Conservation (phyloP, 495 filamentous ascomycete species). For the Aspergillus kassunensis region DNA sequence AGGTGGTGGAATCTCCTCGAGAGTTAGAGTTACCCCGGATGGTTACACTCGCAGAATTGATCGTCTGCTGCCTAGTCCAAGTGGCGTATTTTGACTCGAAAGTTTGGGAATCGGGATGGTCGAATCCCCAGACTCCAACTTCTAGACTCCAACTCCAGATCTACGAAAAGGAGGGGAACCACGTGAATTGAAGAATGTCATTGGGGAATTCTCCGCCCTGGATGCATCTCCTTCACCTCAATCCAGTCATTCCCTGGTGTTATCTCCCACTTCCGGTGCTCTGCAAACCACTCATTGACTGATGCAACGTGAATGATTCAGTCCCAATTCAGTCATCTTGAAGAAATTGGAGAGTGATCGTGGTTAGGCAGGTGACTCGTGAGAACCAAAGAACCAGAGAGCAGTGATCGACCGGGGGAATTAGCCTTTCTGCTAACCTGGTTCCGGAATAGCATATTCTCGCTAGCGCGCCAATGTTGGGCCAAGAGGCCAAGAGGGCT, state of each 20-base stretch:
- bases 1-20: not conserved
- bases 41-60: too few species aligned
- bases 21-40: too few species aligned
- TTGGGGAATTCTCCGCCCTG: not conserved
- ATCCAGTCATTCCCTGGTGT: too few species aligned
- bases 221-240: not conserved
- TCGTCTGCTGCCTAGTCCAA: too few species aligned
- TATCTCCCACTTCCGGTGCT: not conserved
- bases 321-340: not conserved
- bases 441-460: not conserved
- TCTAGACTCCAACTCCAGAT: not conserved
- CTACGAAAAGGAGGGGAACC: not conserved
- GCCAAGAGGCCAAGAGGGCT: not conserved
- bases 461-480: not conserved
- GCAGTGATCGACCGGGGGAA: not conserved
- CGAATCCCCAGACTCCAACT: not conserved
- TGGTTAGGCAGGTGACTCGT: too few species aligned
- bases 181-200: slow-evolving; percentile 13
- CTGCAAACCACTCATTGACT: too few species aligned
- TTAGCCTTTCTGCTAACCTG: not conserved
- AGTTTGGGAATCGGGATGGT: too few species aligned
- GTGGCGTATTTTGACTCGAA: too few species aligned
- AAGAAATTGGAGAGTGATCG: not conserved
- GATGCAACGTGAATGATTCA: too few species aligned
- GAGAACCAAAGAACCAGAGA: too few species aligned